Base-by-base conservation (phyloP, 306 rosid species). In the Lagenaria siceraria region DNA sequence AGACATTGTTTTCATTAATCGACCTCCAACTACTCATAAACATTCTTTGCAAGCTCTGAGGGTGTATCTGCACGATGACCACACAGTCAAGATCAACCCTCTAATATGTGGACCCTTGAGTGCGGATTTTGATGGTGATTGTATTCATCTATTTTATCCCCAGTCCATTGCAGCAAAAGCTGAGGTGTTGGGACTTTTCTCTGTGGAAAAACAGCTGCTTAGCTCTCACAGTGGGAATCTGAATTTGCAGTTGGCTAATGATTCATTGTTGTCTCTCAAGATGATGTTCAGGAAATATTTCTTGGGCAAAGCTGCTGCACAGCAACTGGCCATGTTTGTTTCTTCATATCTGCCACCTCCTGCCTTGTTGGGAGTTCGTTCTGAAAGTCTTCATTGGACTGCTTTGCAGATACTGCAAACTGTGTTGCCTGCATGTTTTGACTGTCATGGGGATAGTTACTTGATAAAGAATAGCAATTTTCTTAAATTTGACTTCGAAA, bases 71-170 rank as follows among this genome's bases (percentile, higher is more conserved):
- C 99, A 95, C 38, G 93, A 95, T 36, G 99, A 89, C 62, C 90
- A 95, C 62, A 91, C 91, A 0, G 97, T 95, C 63, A 95, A 95
- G 83, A 95, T 92, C 66, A 95, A 95, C 79, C 99, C 99, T 36
- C 85, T 95, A 33, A 95, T 95, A 25, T 95, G 99, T 85, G 99
- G 93, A 61, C 96, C 97, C 21, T 83, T 92, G n/a, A 85, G 97
- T 63, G 97, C 97, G 5, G 99, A 95, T 83, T 95, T 95, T 85
- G 99, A 92, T 77, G 97, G 99, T 42, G 99, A 92, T 63, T 95
- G 99, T 80, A 79, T 90, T 55, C 99, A 95, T 74, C 58, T 95
- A 22, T 95, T 92, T 79, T 95, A 95, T 84, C 99, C 99, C 0
- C 97, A 95, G 84, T 92, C 97, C 7, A 91, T 89, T 75, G 91